Evolutionary conservation across 2,329 filamentous ascomycete species (phyloP).

Genomic region (Didymella pinodella): DNA sequence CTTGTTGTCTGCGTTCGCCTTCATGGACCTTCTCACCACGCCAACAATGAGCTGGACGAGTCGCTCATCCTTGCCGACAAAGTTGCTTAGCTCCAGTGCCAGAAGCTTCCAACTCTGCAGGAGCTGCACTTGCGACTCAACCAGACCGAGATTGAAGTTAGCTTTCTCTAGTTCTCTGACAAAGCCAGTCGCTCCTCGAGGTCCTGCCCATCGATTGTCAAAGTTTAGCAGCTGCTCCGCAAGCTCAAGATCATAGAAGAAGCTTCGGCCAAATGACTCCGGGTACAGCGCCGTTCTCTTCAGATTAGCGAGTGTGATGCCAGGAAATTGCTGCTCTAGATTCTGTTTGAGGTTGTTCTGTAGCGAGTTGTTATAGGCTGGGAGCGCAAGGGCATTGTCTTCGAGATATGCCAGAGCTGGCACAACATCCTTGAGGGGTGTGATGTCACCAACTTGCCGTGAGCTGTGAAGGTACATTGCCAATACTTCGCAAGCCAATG

Average conservation of each 20-base stretch:
- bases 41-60: conserved; percentile 75
- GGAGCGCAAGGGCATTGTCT: conserved; percentile 78
- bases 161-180: conserved; percentile 82
- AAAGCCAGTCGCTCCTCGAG: conserved; percentile 72
- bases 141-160: conserved; percentile 88
- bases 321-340: conserved; percentile 78
- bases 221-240: conserved; percentile 79
- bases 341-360: conserved; percentile 87
- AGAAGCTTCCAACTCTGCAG: conserved; percentile 91
- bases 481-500: conserved; percentile 84
- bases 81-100: conserved; percentile 80
- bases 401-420: conserved; percentile 81
- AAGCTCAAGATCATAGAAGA: conserved; percentile 83
- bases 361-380: conserved; percentile 84
- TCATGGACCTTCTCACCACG: conserved; percentile 78
- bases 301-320: conserved; percentile 77
- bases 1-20: conserved; percentile 75
- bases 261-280: conserved; percentile 74
- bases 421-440: conserved; percentile 74
- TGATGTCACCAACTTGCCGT: conserved; percentile 74
- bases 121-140: conserved; percentile 88
- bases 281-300: conserved; percentile 75
- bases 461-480: conserved; percentile 90
- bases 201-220: conserved; percentile 75
- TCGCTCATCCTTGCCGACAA: conserved; percentile 60